These are phyloP conservation scores for Elaphomyces granulatus DNA, from an alignment of 495 filamentous ascomycete genomes.

Conservation along the genomic window DNA sequence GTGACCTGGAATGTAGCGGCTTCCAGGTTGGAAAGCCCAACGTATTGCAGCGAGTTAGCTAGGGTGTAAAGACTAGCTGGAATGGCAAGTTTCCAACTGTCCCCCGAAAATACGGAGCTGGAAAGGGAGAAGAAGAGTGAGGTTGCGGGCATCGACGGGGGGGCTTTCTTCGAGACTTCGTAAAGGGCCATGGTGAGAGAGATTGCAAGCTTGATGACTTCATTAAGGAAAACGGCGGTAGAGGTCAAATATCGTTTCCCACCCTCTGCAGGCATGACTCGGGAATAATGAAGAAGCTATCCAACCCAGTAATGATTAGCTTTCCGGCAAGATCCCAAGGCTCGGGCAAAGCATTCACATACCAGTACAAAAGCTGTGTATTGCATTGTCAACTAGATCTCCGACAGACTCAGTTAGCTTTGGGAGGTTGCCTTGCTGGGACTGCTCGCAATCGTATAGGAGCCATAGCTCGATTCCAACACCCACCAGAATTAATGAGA, in stretches of 20 bases:
- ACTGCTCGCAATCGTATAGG: no score
- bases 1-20: constrained; percentile 86
- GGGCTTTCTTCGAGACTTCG: constrained; percentile 62
- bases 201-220: constrained; percentile 79
- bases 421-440: no score
- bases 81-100: constrained; percentile 91
- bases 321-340: no score
- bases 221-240: constrained; percentile 87
- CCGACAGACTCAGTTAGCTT: not conserved
- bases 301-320: not conserved
- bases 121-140: constrained; percentile 69
- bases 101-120: constrained; percentile 69
- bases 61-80: constrained; percentile 80
- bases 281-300: constrained; percentile 82
- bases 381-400: constrained; percentile 24
- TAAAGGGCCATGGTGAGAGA: constrained; percentile 76
- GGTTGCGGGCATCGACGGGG: constrained; percentile 62
- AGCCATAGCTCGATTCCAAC: no score
- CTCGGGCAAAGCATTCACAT: constrained; percentile 12
- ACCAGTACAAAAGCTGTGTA: constrained; percentile 31
- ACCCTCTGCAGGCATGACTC: constrained; percentile 69
- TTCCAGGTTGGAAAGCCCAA: constrained; percentile 81
- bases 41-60: constrained; percentile 83
- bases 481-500: constrained; percentile 64
- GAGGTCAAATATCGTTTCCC: constrained; percentile 84